phyloP scores from a whole-genome alignment of 2,329 filamentous ascomycete genomes.

The Nothopassalora personata region DNA sequence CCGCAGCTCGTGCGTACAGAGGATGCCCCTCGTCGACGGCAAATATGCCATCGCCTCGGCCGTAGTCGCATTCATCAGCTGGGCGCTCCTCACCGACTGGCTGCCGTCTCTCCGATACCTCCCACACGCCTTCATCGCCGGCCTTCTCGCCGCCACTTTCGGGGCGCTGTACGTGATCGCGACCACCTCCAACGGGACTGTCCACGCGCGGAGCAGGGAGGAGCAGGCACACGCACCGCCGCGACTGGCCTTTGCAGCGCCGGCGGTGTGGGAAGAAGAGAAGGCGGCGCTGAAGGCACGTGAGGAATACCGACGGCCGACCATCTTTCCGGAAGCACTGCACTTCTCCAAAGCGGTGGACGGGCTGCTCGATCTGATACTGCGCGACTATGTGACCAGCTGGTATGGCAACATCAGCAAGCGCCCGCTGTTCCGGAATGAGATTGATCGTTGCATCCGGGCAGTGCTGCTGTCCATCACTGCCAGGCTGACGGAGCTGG shows the following conservation, averaged over 20 bases:
- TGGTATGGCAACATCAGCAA: conserved; percentile 88
- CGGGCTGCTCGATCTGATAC: conserved; percentile 66
- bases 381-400: conserved; percentile 76
- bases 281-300: conserved; percentile 59
- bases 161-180: conserved; percentile 55
- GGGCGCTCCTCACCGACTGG: conserved; percentile 81
- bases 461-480: conserved; percentile 64
- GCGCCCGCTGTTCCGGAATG: conserved; percentile 73
- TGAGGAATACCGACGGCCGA: conserved; percentile 61
- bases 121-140: conserved; percentile 74
- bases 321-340: conserved; percentile 70
- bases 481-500: conserved; percentile 67
- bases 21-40: conserved; percentile 65
- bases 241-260: conserved; percentile 24
- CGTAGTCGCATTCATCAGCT: conserved; percentile 71
- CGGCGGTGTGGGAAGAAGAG: conserved; percentile 63
- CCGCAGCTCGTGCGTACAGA: conserved; percentile 12
- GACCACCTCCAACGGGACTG: conserved; percentile 54
- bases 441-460: conserved; percentile 77
- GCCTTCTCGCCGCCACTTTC: conserved; percentile 53
- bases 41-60: conserved; percentile 65
- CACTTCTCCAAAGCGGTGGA: conserved; percentile 76
- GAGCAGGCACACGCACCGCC: conserved; percentile 15
- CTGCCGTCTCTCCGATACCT: conserved; percentile 76
- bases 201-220: conserved; percentile 28